Base-by-base conservation (phyloP, 129 eudicot species). In the Ambrosia trifida region DNA sequence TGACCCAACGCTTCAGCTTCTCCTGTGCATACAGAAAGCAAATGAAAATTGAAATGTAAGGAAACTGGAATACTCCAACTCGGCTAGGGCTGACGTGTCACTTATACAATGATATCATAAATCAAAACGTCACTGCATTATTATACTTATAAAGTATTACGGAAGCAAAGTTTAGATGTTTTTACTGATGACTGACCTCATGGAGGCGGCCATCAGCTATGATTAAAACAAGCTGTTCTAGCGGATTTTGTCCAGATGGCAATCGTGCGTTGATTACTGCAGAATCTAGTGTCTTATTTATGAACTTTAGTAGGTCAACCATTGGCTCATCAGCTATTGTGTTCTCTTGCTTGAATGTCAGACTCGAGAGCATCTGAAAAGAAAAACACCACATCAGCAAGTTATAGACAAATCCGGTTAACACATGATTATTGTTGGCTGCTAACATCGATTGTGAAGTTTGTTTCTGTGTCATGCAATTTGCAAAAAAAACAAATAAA, bases 281-380 rank as follows among this genome's bases (percentile, higher is more conserved):
- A 62, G 73, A 76, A 73, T 95, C 99, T 66, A 95, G 81, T 81
- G 78, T 90, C 72, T 86, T 83, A 76, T 88, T 84, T 52, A 90
- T 18, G 74, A 82, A 90, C 45, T 81, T 95, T 72, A 95, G 76
- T 3, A 95, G 83, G 78, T 95, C 97, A 78, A 77, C 94, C 97
- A 95, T 81, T 3, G 99, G 99, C 40, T 87, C 96, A 72, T 95
- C 97, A 11, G 79, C 84, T 35, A 95, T 75, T 1, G 97, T 88
- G 80, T 88, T 95, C 83, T 95, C 99, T 85, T 90, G 99, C 80
- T 83, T 79, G 64, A 95, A 95, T 50, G 97, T 90, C 69, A 95
- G 76, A 79, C 91, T 88, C 11, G 99, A 90, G 54, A 95, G 88
- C 97, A 95, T 95, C 99, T 94, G 38, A 35, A 35, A 35, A 35